Base-by-base conservation (phyloP, 257 asterid genomes). In the Primulina huaijiensis region DNA sequence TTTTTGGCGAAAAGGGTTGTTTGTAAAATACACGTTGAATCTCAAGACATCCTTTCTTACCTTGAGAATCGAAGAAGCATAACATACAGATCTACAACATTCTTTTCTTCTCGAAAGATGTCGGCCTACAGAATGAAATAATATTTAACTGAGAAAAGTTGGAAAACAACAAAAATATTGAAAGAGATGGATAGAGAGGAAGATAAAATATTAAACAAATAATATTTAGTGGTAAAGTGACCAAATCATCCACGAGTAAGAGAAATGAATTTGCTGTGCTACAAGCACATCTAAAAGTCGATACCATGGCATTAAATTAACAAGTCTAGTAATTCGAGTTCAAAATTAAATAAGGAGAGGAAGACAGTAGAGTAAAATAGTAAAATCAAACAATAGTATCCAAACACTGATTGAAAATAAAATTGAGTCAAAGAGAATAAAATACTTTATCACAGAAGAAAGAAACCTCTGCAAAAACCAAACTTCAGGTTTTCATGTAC, bases 31-130 rank as follows among this genome's bases (percentile, higher is more conserved):
- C 65, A 61, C 63, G 25, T 25, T 9, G 43, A 80, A 67, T 34
- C 61, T 53, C 53, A 35, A 31, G 37, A 9, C 67, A 66, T 75
- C 70, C 68, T 59, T 65, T 71, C 95, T 88, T 85, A 93, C 98
- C 98, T 89, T 77, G 98, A 87, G 79, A 82, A 93, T 68, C 98
- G 77, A 53, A 93, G 95, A 33, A 93, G 97, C 98, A 90, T 90
- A 62, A 93, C 89, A 74, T 90, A 93, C 76, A 90, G 85, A 84
- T 93, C 98, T 77, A 93, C 72, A 66, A 82, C 57, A 64, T 93
- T 88, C 50, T 81, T 77, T 86, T 93, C 98, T 72, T 68, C 84
- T 62, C 97, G 96, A 76, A 88, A 93, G 70, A 93, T 93, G 84
- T 87, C 84, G 74, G 97, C 98, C 98, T 93, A 80, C 79, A 81